These are phyloP conservation scores for Phytophthora lateralis DNA, from an alignment of 352 stramenopile species.

Conservation along the genomic window DNA sequence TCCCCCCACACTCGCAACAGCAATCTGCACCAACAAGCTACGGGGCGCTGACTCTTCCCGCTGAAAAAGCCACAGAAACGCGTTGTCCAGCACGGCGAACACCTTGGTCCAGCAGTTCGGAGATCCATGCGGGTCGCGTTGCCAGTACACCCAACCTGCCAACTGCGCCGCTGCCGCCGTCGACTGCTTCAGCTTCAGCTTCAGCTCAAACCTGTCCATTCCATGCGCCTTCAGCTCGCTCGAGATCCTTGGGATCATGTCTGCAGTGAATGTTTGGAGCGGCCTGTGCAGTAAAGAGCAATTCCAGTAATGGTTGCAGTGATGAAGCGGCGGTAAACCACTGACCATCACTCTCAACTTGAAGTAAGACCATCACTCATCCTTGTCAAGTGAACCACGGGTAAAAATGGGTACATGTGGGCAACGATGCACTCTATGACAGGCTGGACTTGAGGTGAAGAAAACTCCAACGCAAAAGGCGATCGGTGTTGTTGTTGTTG, in stretches of 20 bases:
- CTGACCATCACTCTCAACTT: conserved; percentile 19
- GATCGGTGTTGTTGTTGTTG: conserved; percentile 11
- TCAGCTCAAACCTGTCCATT: conserved; percentile 10
- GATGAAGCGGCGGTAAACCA: neutral
- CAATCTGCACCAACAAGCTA: conserved; percentile 57
- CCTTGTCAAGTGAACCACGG: conserved; percentile 1
- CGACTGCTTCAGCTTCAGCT: conserved; percentile 3
- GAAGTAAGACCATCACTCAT: conserved; percentile 24
- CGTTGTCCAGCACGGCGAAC: conserved; percentile 56
- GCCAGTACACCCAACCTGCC: conserved; percentile 68
- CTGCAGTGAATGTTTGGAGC: neutral
- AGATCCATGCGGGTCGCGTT: conserved; percentile 47
- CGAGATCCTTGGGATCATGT: neutral
- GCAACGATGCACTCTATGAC: neutral
- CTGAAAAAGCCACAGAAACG: conserved; percentile 65
- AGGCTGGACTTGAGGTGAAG: neutral
- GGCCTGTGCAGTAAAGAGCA: conserved; percentile 2
- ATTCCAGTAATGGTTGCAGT: neutral
- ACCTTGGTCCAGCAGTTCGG: conserved; percentile 71
- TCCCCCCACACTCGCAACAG: conserved; percentile 46
- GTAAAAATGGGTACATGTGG: conserved; percentile 8
- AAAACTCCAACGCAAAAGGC: too few species aligned
- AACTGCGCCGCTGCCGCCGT: conserved; percentile 3
- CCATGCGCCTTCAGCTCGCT: neutral
- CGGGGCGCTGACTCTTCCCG: conserved; percentile 35